Base-by-base conservation (phyloP, 345 rosid species). In the Turnera subulata region DNA sequence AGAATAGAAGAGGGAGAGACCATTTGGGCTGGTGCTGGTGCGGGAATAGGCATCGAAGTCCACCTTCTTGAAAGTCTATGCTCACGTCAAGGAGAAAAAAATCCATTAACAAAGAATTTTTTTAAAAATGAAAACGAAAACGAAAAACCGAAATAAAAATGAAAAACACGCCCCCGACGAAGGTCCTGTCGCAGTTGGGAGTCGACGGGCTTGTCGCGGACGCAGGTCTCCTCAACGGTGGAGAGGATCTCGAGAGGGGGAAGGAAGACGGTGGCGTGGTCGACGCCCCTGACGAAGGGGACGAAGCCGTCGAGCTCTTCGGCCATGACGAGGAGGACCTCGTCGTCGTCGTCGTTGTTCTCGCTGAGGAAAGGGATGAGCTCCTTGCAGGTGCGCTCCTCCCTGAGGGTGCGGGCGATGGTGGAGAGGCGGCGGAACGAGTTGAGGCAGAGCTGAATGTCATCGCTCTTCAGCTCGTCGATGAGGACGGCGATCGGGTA, bases 241-340 rank as follows among this genome's bases (percentile, higher is more conserved):
- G 89, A 86, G 29, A 91, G 88, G 35, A 93, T 84, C 69, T 88
- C 98, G 61, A 88, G 20, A 5, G 98, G 98, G 11, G 93, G 78
- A 13, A 86, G 81, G 68, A 91, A 70, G 61, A 83, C 84, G 73
- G 75, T 80, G 11, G 91, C 92, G 61, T 86, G 75, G 66, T 89
- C 96, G 46, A 86, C 79, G 22, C 98, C 98, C 46, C 98, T 96
- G 3, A 91, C 95, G 61, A 77, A 91, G 0, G 95, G 96, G 56
- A 91, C 83, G 62, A 91, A 91, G 55, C 86, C 93, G 2, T 96
- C 93, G 64, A 91, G 35, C 64, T 89, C 96, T 62, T 84, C 98
- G 7, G 98, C 90, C 86, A 89, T 83, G 2, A 95, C 96, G 66
- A 86, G 96, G 62, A 89, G 98, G 25, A 91, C 98, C 79, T 91